phyloP scores from a whole-genome alignment of 805 yeast genomes.

The Schizosaccharomyces pombe region DNA sequence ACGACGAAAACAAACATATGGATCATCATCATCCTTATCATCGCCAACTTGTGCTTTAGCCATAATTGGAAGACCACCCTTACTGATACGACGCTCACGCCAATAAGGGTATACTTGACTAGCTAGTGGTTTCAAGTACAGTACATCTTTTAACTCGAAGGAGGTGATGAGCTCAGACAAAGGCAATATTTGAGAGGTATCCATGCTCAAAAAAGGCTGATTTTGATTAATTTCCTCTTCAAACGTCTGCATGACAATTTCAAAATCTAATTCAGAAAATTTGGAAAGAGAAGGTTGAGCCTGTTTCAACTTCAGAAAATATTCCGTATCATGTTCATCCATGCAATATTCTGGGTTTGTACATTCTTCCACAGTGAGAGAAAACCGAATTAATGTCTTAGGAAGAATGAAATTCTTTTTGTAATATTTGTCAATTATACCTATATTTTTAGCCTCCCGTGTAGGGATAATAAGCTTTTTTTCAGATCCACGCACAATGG shows the following conservation, averaged over 20 bases:
- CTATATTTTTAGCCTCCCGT: slow-evolving; percentile 45
- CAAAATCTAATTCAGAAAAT: slow-evolving; percentile 70
- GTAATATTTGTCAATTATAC: slow-evolving; percentile 52
- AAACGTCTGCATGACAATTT: slow-evolving; percentile 44
- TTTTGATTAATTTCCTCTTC: slow-evolving; percentile 54
- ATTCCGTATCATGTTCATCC: slow-evolving; percentile 72
- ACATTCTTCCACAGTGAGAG: slow-evolving; percentile 92
- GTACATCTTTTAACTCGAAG: slow-evolving; percentile 3
- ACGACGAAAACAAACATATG: slow-evolving; percentile 84
- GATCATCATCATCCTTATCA: slow-evolving; percentile 81
- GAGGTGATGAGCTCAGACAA: slow-evolving; percentile 40
- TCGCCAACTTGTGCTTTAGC: slow-evolving; percentile 70
- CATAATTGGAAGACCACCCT: slow-evolving; percentile 45
- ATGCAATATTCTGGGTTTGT: slow-evolving; percentile 64
- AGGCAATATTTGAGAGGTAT: slow-evolving; percentile 50
- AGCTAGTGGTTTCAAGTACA: slow-evolving; percentile 26
- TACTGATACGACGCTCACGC: slow-evolving; percentile 45
- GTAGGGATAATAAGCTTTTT: slow-evolving; percentile 71
- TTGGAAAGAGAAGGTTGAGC: slow-evolving; percentile 9
- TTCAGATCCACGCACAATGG: slow-evolving; percentile 26
- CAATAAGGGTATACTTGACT: slow-evolving; percentile 53
- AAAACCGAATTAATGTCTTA: slow-evolving; percentile 57
- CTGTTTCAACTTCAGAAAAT: slow-evolving; percentile 21
- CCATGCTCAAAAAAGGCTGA: slow-evolving; percentile 75
- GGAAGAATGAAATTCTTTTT: slow-evolving; percentile 46